phyloP scores from a whole-genome alignment of 2,329 filamentous ascomycete genomes.

The Epichloe glyceriae region DNA sequence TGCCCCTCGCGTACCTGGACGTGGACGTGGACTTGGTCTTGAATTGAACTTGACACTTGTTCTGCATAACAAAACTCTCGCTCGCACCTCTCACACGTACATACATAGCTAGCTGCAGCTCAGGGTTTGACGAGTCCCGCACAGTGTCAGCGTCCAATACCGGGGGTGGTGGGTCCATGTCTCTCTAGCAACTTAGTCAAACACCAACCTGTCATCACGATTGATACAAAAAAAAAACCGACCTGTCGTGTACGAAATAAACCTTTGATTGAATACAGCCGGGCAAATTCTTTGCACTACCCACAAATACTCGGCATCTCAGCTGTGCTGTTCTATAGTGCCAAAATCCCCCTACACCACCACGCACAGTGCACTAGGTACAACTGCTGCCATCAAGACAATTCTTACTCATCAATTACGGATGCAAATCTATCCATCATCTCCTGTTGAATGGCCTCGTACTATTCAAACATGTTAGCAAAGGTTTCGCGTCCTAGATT shows the following conservation, averaged over 20 bases:
- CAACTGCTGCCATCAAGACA: conserved; percentile 3
- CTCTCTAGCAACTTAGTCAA: too few species aligned
- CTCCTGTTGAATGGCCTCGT: conserved; percentile 78
- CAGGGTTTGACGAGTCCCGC: not conserved
- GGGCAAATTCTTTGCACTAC: conserved; percentile 1
- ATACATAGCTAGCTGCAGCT: too few species aligned
- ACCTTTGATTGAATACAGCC: not conserved
- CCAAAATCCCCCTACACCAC: conserved; percentile 12
- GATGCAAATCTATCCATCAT: conserved; percentile 98
- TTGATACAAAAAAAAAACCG: too few species aligned
- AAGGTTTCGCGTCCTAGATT: not conserved
- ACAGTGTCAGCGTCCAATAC: not conserved
- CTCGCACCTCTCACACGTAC: too few species aligned
- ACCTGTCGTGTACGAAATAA: not conserved
- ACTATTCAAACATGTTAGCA: conserved; percentile 37
- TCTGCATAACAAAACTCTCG: too few species aligned
- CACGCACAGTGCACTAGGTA: conserved; percentile 1
- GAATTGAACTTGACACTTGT: too few species aligned
- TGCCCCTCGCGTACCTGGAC: too few species aligned
- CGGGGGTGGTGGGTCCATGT: not conserved
- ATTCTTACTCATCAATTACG: conserved; percentile 76
- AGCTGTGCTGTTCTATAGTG: conserved; percentile 15
- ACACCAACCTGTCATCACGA: too few species aligned
- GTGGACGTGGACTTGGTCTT: too few species aligned
- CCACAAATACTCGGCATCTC: conserved; percentile 6